A percentile compares a stretch with the other conserved stretches of the same genome.
Conservation (phyloP, 1,284 basidiomycete species). For the Heterobasidion occidentale region DNA sequence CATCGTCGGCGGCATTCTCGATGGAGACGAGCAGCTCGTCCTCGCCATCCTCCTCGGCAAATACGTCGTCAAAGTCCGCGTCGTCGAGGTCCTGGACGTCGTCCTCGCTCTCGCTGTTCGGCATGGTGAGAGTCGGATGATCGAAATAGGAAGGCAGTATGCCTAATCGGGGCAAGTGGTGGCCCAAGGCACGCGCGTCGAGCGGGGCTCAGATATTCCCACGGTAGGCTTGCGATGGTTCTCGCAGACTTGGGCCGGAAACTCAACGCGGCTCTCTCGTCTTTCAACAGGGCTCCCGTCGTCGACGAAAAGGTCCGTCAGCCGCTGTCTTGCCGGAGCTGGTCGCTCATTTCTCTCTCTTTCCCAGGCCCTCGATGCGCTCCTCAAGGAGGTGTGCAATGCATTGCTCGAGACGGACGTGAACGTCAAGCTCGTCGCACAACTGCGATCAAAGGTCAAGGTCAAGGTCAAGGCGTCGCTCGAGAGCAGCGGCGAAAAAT, state of each 20-base stretch:
- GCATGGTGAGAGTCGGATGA: constrained; percentile 28
- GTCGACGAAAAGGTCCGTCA: constrained; percentile 78
- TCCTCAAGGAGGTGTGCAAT: constrained; percentile 92
- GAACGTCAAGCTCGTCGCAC: constrained; percentile 93
- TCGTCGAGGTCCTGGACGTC: constrained; percentile 51
- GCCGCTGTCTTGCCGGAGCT: not conserved
- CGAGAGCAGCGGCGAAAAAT: constrained; percentile 71
- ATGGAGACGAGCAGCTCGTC: constrained; percentile 45
- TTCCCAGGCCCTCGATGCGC: constrained; percentile 79
- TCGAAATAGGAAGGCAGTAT: not conserved
- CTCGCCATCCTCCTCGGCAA: constrained; percentile 42
- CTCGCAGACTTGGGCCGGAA: constrained; percentile 92
- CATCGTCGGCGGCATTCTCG: constrained; percentile 53
- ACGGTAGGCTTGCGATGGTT: constrained; percentile 58
- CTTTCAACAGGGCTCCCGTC: constrained; percentile 79
- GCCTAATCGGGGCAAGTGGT: not conserved
- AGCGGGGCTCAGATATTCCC: constrained; percentile 5
- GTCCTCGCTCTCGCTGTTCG: constrained; percentile 57
- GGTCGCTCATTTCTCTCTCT: not conserved
- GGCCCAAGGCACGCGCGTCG: not conserved
- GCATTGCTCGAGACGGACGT: constrained; percentile 96
- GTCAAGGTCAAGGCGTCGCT: constrained; percentile 73
- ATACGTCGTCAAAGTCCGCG: constrained; percentile 37
- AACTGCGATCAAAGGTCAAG: constrained; percentile 86
- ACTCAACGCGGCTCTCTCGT: constrained; percentile 90